Percentiles rank a stretch among this genome's conserved stretches.
phyloP scores from a whole-genome alignment of 2,329 filamentous ascomycete genomes.

The Diaporthe ilicicola region DNA sequence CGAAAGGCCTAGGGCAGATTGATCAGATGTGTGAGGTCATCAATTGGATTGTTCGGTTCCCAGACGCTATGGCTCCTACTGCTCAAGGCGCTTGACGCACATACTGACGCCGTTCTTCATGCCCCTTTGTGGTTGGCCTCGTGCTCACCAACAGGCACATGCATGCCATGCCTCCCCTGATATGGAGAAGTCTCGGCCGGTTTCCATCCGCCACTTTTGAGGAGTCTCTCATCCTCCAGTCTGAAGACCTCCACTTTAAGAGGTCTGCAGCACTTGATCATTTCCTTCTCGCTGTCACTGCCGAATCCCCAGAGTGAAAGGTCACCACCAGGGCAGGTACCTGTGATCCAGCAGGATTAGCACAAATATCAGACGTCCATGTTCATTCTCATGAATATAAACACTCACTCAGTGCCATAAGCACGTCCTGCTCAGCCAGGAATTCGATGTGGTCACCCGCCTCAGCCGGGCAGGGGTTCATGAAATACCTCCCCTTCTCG shows the following conservation, averaged over 20 bases:
- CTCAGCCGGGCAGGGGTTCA: conserved; percentile 68
- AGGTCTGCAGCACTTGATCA: conserved; percentile 75
- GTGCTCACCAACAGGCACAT: conserved; percentile 36
- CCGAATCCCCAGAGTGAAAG: conserved; percentile 85
- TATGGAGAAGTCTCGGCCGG: conserved; percentile 68
- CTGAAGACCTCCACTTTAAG: conserved; percentile 78
- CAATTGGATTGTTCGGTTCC: too few species aligned
- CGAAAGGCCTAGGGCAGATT: too few species aligned
- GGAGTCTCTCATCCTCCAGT: conserved; percentile 60
- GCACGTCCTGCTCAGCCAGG: conserved; percentile 79
- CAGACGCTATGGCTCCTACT: too few species aligned
- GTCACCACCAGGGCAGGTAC: conserved; percentile 83
- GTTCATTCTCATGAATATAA: neutral
- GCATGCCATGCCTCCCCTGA: conserved; percentile 71
- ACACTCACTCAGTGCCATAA: conserved; percentile 63
- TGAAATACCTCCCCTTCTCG: conserved; percentile 77
- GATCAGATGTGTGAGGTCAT: too few species aligned
- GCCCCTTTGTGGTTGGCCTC: neutral
- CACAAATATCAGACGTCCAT: neutral
- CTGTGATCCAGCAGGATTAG: conserved; percentile 50
- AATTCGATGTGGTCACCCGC: conserved; percentile 74
- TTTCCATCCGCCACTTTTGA: conserved; percentile 68
- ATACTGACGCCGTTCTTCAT: neutral
- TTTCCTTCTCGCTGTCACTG: conserved; percentile 71
- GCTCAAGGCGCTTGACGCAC: too few species aligned